Evolutionary conservation across 768 basidiomycete genomes (phyloP).

Genomic region (Russula lepida): DNA sequence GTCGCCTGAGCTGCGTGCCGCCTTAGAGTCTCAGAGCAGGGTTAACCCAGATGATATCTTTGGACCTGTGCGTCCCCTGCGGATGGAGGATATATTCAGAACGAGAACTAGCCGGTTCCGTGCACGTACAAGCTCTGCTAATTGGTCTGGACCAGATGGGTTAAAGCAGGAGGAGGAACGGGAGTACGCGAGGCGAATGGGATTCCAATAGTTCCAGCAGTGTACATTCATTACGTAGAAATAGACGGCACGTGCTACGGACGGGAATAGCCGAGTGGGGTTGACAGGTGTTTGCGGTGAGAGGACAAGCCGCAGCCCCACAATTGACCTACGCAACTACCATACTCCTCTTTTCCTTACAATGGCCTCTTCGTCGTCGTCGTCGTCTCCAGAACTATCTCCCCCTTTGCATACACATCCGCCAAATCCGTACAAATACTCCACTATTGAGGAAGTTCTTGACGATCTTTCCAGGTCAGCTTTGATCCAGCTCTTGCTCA

Average conservation of each 20-base stretch:
- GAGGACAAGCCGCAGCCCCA: slow-evolving; percentile 1
- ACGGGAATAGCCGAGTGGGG: slow-evolving; percentile 16
- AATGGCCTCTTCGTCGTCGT: slow-evolving; percentile 74
- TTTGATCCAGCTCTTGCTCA: slow-evolving; percentile 11
- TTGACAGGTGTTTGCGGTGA: slow-evolving; percentile 15
- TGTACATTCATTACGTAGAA: too few species aligned
- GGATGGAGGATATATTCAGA: slow-evolving; percentile 92
- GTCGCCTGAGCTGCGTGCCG: slow-evolving; percentile 74
- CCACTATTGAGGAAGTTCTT: slow-evolving; percentile 72
- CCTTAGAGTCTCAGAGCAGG: slow-evolving; percentile 74
- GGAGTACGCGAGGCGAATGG: slow-evolving; percentile 88
- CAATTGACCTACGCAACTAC: slow-evolving; percentile 24
- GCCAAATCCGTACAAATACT: slow-evolving; percentile 53
- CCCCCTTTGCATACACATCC: slow-evolving; percentile 32
- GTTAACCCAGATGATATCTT: slow-evolving; percentile 90
- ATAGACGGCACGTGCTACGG: slow-evolving; percentile 1
- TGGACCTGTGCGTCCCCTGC: slow-evolving; percentile 74
- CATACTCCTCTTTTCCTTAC: slow-evolving; percentile 25
- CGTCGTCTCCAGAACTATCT: slow-evolving; percentile 68
- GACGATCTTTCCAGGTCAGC: slow-evolving; percentile 82
- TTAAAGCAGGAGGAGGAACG: slow-evolving; percentile 76
- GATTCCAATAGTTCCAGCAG: slow-evolving; percentile 41
- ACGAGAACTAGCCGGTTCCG: slow-evolving; percentile 72
- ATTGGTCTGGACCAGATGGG: slow-evolving; percentile 90
- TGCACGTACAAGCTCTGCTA: slow-evolving; percentile 87